phyloP scores from a whole-genome alignment of 1,139 yeast species.

The Geotrichum reessii region DNA sequence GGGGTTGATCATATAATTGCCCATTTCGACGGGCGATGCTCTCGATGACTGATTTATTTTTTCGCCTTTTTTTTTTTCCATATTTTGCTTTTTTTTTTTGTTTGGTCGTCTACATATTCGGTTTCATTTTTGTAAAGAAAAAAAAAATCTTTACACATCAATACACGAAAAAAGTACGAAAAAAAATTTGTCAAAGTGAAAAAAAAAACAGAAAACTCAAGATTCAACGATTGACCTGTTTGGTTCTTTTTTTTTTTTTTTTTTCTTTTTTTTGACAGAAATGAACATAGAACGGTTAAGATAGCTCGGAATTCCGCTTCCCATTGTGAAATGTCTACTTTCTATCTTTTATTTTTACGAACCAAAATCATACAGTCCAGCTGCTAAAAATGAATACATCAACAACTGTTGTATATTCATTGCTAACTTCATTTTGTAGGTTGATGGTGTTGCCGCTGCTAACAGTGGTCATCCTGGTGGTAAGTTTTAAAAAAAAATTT shows the following conservation, averaged over 20 bases:
- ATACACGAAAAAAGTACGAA: background rate
- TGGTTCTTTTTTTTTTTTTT: no score
- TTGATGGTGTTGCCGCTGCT: conserved; percentile 83
- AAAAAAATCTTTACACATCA: no score
- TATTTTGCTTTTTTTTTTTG: background rate
- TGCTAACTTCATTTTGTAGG: conserved; percentile 33
- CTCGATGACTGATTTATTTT: background rate
- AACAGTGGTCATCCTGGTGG: conserved; percentile 99
- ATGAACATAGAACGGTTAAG: no score
- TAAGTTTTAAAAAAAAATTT: no score
- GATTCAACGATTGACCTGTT: no score
- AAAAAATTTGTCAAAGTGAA: no score
- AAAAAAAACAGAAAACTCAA: no score
- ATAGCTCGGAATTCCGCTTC: background rate
- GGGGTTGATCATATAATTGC: background rate
- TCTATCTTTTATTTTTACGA: background rate
- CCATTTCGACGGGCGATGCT: background rate
- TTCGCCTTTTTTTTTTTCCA: background rate
- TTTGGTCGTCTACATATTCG: background rate
- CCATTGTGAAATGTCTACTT: background rate
- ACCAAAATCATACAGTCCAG: background rate
- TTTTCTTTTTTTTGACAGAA: no score
- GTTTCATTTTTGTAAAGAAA: background rate
- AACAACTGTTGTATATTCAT: background rate
- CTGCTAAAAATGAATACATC: background rate